Evolutionary conservation across 148 eudicot genomes (phyloP).

Genomic region (Beta vulgaris): DNA sequence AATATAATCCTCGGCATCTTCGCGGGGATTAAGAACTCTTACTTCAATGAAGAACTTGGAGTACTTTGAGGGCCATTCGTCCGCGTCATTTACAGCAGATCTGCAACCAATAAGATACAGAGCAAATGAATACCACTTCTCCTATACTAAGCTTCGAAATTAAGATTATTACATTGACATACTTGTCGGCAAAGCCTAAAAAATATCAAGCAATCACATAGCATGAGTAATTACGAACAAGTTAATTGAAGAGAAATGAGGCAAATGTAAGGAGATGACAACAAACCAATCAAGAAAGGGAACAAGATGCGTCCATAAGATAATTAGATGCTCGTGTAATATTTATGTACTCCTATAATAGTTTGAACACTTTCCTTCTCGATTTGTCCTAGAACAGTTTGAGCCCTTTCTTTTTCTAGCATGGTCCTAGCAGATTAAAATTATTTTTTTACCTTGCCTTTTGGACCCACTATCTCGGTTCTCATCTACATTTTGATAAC

Average conservation of each 20-base stretch:
- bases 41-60: constrained; percentile 88
- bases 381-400: no score
- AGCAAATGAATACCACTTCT: neutral
- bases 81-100: constrained; percentile 82
- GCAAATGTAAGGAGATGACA: neutral
- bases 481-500: no score
- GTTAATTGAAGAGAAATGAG: neutral
- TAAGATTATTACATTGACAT: neutral
- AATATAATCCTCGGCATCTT: neutral
- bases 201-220: neutral
- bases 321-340: neutral
- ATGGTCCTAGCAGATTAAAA: no score
- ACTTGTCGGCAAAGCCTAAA: neutral
- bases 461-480: no score
- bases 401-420: no score
- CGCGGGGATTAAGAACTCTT: constrained; percentile 25
- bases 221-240: neutral
- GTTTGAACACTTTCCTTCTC: no score
- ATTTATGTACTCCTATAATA: no score
- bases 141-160: neutral
- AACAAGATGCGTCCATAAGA: neutral
- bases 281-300: neutral
- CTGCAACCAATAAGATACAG: constrained; percentile 40
- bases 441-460: no score
- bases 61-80: constrained; percentile 98